Evolutionary conservation across 2,329 filamentous ascomycete species (phyloP), one percentile per base, ranked within the genome.

Genomic region (Fusarium algeriense): DNA sequence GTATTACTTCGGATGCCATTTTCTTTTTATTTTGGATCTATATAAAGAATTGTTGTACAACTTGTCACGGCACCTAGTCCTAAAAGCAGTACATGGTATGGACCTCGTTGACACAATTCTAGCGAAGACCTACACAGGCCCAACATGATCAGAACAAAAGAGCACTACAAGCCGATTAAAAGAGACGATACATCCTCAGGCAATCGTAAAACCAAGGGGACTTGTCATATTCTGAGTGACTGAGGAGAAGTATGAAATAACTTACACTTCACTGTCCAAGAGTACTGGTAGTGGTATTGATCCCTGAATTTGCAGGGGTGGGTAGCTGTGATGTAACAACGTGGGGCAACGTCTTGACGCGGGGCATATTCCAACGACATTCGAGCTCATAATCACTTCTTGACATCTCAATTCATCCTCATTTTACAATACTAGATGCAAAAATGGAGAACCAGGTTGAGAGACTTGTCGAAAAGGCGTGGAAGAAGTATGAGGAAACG

Each of bases 401-500:
- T 45, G 30, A 30, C 55, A 38, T 13, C 52, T 54, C 52, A n/a
- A 7, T 48, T 40, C 41, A 35, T 32, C 35, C 32, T 49, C 49
- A 30, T 19, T 19, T 38, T 45, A 23, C 19, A 40, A 38, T n/a
- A 11, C 17, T 15, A 12, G 26, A 56, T 20, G 26, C 8, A n/a
- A 50, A 60, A 1, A 97, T 97, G 94, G 92, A 97, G 54, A 87
- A 88, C n/a, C 92, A 95, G 81, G 88, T 97, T 15, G 79, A 86
- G 28, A 85, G 86, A 32, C 85, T 97, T 14, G 91, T 93, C 6
- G 84, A 92, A 57, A 94, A 94, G 82, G 87, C 87, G 65, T 95
- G 93, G 92, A 82, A 85, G 84, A 87, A 78, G 79, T 88, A 85
- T 79, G 83, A 83, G 75, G 79, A 83, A 67, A 86, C 83, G 4